Base-by-base conservation (phyloP, 306 rosid species). In the Castanea mollissima region DNA sequence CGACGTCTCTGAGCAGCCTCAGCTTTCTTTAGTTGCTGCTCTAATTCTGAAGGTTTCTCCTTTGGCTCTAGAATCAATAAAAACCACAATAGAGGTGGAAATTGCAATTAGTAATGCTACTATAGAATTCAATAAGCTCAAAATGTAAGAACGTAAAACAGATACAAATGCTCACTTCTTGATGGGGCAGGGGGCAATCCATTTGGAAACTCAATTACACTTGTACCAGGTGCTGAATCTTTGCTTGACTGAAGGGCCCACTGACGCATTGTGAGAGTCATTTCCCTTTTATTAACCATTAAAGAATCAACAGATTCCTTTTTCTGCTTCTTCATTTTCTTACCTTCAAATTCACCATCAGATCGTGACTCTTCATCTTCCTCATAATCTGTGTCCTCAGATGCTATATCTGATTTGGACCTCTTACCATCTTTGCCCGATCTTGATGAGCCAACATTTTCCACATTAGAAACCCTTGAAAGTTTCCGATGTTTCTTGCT, bases 161-260 rank as follows among this genome's bases (percentile, higher is more conserved):
- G 56, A 62, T 57, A 73, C 55, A 76, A 76, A 85, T 65, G 76
- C 99, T 89, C 87, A 96, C 98, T 96, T 90, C 99, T 89, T 54
- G 99, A 81, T 1, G 97, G 94, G 54, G 94, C 98, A 77, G 97
- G 98, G 5, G 97, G 98, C 73, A 96, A 85, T 74, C 99, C 99
- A 58, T 96, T 91, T n/a, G 98, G 99, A 85, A 93, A 96, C 82
- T 96, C 97, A 2, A 96, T 87, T 78, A 93, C 75, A 79, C 90
- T 89, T 69, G 88, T 74, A 71, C 93, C 91, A 71, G 88, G 79
- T 71, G 91, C 65, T 9, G 96, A 85, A 76, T 96, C 98, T 86
- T 86, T 96, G 89, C 98, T 81, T 29, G 97, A 91, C 57, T 93
- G 98, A 82, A 93, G 96, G 46, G 99, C 96, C 54, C 97, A 83